Percentiles rank a stretch among this genome's conserved stretches.
Conservation (phyloP, 257 asterid species). For the Phtheirospermum japonicum region DNA sequence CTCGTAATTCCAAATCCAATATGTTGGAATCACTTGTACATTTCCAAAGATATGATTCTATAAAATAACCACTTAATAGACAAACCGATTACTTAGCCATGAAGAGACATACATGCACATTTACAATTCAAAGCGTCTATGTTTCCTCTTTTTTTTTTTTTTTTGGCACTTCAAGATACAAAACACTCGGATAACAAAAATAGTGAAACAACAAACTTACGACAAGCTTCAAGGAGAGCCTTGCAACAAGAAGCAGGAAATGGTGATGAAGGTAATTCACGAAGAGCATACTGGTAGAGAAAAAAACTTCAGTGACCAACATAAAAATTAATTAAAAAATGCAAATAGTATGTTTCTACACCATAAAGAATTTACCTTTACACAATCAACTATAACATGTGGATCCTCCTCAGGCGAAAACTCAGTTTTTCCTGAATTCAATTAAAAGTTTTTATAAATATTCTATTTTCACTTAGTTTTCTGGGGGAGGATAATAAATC, state of each 20-base stretch:
- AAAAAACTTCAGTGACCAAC: slow-evolving; percentile 10
- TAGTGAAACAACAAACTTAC: slow-evolving; percentile 44
- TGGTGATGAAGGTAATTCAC: slow-evolving; percentile 97
- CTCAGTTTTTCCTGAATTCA: slow-evolving; percentile 67
- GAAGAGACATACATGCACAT: slow-evolving; percentile 17
- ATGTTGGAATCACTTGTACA: not conserved
- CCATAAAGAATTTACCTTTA: slow-evolving; percentile 60
- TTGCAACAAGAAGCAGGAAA: slow-evolving; percentile 99
- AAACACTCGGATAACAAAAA: slow-evolving; percentile 20
- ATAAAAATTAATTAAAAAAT: too few species aligned
- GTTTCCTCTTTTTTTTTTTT: slow-evolving; percentile 3
- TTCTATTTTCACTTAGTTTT: too few species aligned
- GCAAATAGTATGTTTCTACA: not conserved
- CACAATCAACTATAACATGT: slow-evolving; percentile 92
- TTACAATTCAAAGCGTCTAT: slow-evolving; percentile 12
- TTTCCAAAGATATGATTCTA: slow-evolving; percentile 13
- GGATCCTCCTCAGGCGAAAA: slow-evolving; percentile 85
- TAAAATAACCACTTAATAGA: slow-evolving; percentile 9
- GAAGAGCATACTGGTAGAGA: slow-evolving; percentile 68
- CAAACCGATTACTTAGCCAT: slow-evolving; percentile 15
- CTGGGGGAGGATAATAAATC: slow-evolving; percentile 24
- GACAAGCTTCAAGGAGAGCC: slow-evolving; percentile 86
- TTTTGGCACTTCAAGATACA: slow-evolving; percentile 19
- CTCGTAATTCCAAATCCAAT: slow-evolving; percentile 8
- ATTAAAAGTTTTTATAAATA: not conserved